Percentiles rank a stretch among this genome's conserved stretches.
Evolutionary conservation across 345 rosid genomes (phyloP).

Genomic region (Citrus medica): DNA sequence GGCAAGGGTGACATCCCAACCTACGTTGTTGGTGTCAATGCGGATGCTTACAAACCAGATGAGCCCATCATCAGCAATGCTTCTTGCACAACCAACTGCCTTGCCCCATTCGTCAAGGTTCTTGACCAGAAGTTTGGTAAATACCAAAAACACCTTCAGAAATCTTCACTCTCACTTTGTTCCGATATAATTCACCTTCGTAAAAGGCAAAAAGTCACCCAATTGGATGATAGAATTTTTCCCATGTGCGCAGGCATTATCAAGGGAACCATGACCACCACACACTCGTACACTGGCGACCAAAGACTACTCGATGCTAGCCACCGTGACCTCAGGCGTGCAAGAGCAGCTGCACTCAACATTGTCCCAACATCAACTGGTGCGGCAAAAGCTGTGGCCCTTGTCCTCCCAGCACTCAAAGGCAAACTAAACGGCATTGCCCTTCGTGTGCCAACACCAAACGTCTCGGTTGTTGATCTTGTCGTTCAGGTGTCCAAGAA

Average conservation of each 20-base stretch:
- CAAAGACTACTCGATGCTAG: conserved; percentile 91
- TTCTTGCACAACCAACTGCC: conserved; percentile 99
- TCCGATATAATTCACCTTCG: neutral
- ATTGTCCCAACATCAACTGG: conserved; percentile 96
- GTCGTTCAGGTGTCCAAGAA: conserved; percentile 93
- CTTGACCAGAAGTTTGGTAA: conserved; percentile 95
- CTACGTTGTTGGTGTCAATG: conserved; percentile 93
- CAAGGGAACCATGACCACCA: conserved; percentile 99
- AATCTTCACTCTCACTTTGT: neutral
- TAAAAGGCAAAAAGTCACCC: neutral
- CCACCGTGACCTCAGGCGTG: conserved; percentile 96
- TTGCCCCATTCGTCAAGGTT: conserved; percentile 99
- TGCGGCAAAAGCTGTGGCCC: conserved; percentile 96
- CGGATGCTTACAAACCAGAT: conserved; percentile 58
- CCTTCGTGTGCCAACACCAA: conserved; percentile 94
- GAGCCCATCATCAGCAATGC: conserved; percentile 97
- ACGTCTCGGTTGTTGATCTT: conserved; percentile 89
- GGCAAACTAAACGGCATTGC: conserved; percentile 96
- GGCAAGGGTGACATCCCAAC: conserved; percentile 99
- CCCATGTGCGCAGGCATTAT: conserved; percentile 57
- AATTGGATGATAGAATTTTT: neutral
- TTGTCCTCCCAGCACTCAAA: conserved; percentile 84
- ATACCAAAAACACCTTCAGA: conserved; percentile 17
- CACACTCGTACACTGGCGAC: conserved; percentile 98
- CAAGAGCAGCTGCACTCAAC: conserved; percentile 94